These are phyloP conservation scores for Hawksworthiomyces lignivorus DNA, from an alignment of 2,329 filamentous ascomycete genomes.

Conservation along the genomic window DNA sequence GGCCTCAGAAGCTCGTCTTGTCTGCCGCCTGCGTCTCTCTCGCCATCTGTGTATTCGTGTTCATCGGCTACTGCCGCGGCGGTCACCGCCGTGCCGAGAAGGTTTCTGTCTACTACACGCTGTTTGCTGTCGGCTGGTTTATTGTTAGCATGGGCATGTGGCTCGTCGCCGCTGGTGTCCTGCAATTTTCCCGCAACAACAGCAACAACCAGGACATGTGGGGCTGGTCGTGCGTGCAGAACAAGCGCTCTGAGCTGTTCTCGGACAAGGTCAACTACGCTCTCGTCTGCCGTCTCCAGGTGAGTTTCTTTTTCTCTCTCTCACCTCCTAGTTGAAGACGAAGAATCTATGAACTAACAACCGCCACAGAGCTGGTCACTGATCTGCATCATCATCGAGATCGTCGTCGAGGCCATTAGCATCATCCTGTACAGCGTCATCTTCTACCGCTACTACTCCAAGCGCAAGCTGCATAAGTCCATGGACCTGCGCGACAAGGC, in stretches of 20 bases:
- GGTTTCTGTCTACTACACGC: conserved; percentile 87
- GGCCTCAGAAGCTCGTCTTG: conserved; percentile 85
- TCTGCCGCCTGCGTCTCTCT: conserved; percentile 74
- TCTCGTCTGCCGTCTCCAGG: conserved; percentile 82
- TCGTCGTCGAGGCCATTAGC: conserved; percentile 84
- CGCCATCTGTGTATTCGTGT: conserved; percentile 67
- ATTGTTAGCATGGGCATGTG: conserved; percentile 89
- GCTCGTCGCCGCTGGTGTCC: conserved; percentile 74
- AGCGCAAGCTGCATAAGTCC: conserved; percentile 88
- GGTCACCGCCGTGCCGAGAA: conserved; percentile 88
- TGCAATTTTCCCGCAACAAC: conserved; percentile 70
- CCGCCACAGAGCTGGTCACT: conserved; percentile 95
- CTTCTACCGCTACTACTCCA: conserved; percentile 97
- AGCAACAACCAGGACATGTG: conserved; percentile 82
- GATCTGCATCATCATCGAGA: conserved; percentile 94
- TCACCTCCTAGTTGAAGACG: background rate
- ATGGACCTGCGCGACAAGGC: conserved; percentile 95
- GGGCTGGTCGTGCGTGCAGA: conserved; percentile 96
- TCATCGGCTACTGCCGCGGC: conserved; percentile 79
- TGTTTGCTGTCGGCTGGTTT: conserved; percentile 91
- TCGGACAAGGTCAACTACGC: conserved; percentile 76
- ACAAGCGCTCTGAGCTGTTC: conserved; percentile 71
- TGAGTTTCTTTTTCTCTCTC: conserved; percentile 31
- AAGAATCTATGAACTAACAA: conserved; percentile 19
- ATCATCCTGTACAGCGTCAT: conserved; percentile 89